Conservation (phyloP, 2,329 filamentous ascomycete genomes). For the Alternaria burnsii region DNA sequence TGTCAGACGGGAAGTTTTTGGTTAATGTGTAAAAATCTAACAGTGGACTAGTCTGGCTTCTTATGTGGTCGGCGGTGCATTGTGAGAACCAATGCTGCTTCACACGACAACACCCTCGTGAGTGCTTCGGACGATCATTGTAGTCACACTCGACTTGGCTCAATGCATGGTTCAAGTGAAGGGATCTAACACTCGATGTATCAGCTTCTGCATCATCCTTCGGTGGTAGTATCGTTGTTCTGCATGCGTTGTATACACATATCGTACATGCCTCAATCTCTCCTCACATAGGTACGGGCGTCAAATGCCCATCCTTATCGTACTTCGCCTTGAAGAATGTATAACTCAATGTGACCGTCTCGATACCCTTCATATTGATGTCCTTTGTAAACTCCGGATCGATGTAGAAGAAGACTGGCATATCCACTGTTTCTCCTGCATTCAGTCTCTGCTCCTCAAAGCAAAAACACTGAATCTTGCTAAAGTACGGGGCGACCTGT, state of each 20-base stretch:
- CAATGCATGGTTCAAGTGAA: background rate
- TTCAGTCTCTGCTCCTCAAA: conserved; percentile 95
- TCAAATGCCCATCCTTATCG: conserved; percentile 79
- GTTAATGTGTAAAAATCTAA: background rate
- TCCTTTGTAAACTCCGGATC: conserved; percentile 95
- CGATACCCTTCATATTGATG: conserved; percentile 89
- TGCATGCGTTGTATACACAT: background rate
- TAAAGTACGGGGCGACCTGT: conserved; percentile 96
- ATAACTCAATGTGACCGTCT: conserved; percentile 95
- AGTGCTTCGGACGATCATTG: background rate
- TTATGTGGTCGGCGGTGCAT: background rate
- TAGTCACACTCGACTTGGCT: background rate
- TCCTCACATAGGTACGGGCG: conserved; percentile 58
- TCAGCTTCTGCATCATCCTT: background rate
- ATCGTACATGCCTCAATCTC: conserved; percentile 15
- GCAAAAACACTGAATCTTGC: conserved; percentile 99
- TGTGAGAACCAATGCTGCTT: background rate
- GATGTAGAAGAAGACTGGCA: conserved; percentile 99
- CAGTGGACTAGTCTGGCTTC: no score
- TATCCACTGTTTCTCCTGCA: conserved; percentile 96
- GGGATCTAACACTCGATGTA: background rate
- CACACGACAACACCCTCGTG: background rate
- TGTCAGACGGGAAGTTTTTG: background rate
- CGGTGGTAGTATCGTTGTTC: background rate
- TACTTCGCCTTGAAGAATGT: conserved; percentile 97